Evolutionary conservation across 495 filamentous ascomycete species (phyloP).

Genomic region (Chaetomidium leptoderma): DNA sequence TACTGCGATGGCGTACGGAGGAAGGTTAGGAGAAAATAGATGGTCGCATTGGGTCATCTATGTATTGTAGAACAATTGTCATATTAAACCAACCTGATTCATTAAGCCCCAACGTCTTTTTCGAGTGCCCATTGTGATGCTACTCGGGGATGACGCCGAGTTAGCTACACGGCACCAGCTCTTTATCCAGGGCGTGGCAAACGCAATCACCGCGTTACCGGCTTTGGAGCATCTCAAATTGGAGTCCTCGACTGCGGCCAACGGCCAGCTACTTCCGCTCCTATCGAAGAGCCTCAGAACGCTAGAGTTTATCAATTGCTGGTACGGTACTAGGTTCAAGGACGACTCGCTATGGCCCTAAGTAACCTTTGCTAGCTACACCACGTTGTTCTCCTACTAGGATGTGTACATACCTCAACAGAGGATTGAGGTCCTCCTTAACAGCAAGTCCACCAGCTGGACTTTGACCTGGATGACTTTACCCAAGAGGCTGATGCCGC

Average conservation of each 20-base stretch:
- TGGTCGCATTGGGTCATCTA: not conserved
- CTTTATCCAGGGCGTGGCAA: conserved; percentile 49
- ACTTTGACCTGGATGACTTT: too few relatives aligned
- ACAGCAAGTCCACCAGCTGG: too few relatives aligned
- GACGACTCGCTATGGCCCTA: too few relatives aligned
- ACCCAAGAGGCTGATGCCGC: too few relatives aligned
- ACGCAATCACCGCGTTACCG: conserved; percentile 56
- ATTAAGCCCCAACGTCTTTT: not conserved
- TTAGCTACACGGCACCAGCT: conserved; percentile 28
- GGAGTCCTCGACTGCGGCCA: conserved; percentile 61
- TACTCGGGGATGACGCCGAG: conserved; percentile 35
- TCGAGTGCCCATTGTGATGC: not conserved
- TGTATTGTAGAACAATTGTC: not conserved
- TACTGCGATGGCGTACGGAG: not conserved
- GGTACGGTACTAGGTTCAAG: conserved; percentile 61
- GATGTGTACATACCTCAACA: too few relatives aligned
- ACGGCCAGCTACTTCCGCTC: conserved; percentile 52
- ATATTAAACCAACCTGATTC: not conserved
- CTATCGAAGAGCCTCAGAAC: conserved; percentile 60
- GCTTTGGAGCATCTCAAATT: conserved; percentile 60
- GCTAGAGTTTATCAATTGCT: conserved; percentile 71
- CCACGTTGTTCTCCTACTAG: too few relatives aligned
- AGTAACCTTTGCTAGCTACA: too few relatives aligned
- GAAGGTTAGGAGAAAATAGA: not conserved
- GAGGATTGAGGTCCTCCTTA: too few relatives aligned